These are phyloP conservation scores for Aureobasidium sp. DNA, from an alignment of 2,329 filamentous ascomycete species.

Conservation along the genomic window DNA sequence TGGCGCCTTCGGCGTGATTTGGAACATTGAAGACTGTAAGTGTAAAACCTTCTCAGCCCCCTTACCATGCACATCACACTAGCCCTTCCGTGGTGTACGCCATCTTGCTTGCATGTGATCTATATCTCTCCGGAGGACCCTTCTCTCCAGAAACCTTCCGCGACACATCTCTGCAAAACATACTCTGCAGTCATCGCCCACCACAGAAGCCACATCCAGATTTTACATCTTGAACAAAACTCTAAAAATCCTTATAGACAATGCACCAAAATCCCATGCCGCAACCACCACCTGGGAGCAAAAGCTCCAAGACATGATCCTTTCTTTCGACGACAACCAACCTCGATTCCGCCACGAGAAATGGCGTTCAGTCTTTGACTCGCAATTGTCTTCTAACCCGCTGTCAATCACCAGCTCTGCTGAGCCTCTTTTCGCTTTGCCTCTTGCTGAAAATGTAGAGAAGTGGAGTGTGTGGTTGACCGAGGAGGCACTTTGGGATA, in stretches of 20 bases:
- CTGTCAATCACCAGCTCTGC: slow-evolving; percentile 35
- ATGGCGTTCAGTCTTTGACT: slow-evolving; percentile 60
- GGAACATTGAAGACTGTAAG: slow-evolving; percentile 67
- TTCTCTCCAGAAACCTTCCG: not conserved
- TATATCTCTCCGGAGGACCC: slow-evolving; percentile 18
- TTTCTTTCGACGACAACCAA: slow-evolving; percentile 49
- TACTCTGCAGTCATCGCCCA: slow-evolving; percentile 34
- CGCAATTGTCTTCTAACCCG: slow-evolving; percentile 48
- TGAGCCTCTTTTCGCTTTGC: slow-evolving; percentile 53
- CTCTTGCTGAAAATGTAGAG: slow-evolving; percentile 51
- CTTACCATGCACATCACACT: not conserved
- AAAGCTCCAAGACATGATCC: slow-evolving; percentile 53
- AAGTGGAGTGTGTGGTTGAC: slow-evolving; percentile 53
- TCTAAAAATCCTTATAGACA: slow-evolving; percentile 37
- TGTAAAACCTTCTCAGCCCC: slow-evolving; percentile 15
- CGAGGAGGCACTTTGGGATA: slow-evolving; percentile 55
- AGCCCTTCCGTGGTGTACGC: not conserved
- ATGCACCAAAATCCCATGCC: slow-evolving; percentile 52
- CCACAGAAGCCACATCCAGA: slow-evolving; percentile 40
- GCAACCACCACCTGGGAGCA: slow-evolving; percentile 55
- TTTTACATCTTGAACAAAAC: not conserved
- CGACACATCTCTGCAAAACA: not conserved
- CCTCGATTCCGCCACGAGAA: slow-evolving; percentile 58
- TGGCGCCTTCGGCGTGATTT: slow-evolving; percentile 58
- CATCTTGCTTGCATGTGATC: slow-evolving; percentile 11